Conservation (phyloP, 495 filamentous ascomycete genomes). For the Geoglossum glabrum region DNA sequence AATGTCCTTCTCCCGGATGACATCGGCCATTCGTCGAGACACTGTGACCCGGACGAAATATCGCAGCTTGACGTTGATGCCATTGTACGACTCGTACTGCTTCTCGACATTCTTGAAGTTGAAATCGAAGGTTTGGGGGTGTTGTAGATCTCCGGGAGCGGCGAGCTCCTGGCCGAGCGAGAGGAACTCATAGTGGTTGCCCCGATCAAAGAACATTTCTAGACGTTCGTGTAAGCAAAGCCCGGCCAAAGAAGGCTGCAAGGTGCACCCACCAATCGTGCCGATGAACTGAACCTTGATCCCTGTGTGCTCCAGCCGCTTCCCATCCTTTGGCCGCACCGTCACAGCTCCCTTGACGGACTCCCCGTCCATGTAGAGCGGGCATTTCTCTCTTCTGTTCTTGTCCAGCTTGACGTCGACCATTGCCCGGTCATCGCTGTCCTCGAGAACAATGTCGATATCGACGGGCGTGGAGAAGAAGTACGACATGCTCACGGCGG, state of each 20-base stretch:
- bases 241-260: not conserved
- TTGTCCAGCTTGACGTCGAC: slow-evolving; percentile 98
- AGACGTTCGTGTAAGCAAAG: slow-evolving; percentile 2
- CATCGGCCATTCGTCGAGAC: slow-evolving; percentile 88
- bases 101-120: slow-evolving; percentile 99
- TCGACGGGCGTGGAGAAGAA: slow-evolving; percentile 97
- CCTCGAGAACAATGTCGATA: slow-evolving; percentile 94
- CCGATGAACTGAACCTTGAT: slow-evolving; percentile 99
- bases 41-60: slow-evolving; percentile 98
- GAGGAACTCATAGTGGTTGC: slow-evolving; percentile 98
- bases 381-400: slow-evolving; percentile 85
- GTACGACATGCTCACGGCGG: slow-evolving; percentile 55
- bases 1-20: slow-evolving; percentile 96
- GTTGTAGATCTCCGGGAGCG: slow-evolving; percentile 88
- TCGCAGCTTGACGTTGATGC: slow-evolving; percentile 95
- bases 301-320: slow-evolving; percentile 90
- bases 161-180: slow-evolving; percentile 90
- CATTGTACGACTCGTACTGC: slow-evolving; percentile 98
- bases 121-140: slow-evolving; percentile 97
- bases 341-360: slow-evolving; percentile 92
- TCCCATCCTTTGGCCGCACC: slow-evolving; percentile 92
- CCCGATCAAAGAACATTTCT: slow-evolving; percentile 99
- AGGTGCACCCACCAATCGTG: slow-evolving; percentile 55
- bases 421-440: slow-evolving; percentile 78
- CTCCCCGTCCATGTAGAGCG: slow-evolving; percentile 94